Percentiles rank a stretch among this genome's conserved stretches.
phyloP scores from a whole-genome alignment of 768 basidiomycete species.

The Lentinula detonsa region DNA sequence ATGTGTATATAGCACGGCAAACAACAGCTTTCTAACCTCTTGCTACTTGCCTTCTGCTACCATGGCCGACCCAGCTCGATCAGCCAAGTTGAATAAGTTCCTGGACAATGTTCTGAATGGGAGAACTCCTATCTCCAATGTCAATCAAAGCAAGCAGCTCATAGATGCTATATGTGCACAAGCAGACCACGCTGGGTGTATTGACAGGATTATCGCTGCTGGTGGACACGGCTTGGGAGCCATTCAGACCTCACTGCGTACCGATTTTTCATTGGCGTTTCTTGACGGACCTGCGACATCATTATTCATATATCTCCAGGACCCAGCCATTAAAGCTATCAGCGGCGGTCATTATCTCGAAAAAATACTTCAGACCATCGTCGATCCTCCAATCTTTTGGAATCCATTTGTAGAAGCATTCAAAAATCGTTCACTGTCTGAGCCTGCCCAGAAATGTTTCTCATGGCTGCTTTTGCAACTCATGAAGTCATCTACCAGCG shows the following conservation, averaged over 20 bases:
- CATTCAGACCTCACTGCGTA: constrained; percentile 35
- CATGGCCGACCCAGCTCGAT: not conserved
- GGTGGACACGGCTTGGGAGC: constrained; percentile 24
- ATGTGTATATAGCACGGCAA: not conserved
- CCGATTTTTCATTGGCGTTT: constrained; percentile 28
- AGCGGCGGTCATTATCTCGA: constrained; percentile 36
- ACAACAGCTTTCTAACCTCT: not conserved
- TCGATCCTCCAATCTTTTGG: constrained; percentile 52
- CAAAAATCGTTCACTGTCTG: constrained; percentile 22
- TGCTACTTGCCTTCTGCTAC: not conserved
- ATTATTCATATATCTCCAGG: constrained; percentile 32
- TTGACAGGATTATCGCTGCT: constrained; percentile 30
- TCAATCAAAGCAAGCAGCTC: constrained; percentile 20
- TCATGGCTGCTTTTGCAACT: constrained; percentile 47
- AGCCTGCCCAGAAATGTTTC: constrained; percentile 30
- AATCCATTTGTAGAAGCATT: constrained; percentile 28
- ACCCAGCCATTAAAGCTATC: constrained; percentile 28
- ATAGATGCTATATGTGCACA: constrained; percentile 40
- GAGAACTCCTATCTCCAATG: not conserved
- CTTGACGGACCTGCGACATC: constrained; percentile 34
- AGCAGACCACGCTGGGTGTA: constrained; percentile 28
- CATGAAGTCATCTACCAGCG: constrained; percentile 28
- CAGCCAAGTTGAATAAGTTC: not conserved
- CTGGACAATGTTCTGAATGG: not conserved
- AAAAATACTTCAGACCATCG: constrained; percentile 31